Conservation (phyloP, 75 land plant genomes). For the Gnetum montanum region DNA sequence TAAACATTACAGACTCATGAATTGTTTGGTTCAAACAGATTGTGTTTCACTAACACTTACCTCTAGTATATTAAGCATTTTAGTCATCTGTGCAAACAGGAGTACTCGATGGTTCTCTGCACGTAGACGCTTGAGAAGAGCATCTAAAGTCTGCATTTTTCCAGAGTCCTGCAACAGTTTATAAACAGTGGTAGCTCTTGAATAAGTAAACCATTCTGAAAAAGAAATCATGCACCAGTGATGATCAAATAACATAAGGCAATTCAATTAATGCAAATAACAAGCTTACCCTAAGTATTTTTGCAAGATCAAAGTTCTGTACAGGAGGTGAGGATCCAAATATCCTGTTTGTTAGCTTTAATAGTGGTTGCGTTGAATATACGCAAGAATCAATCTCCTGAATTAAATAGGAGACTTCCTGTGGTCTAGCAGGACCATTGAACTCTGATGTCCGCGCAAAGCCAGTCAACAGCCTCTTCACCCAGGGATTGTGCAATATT, state of each 20-base stretch:
- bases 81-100: slow-evolving; percentile 98
- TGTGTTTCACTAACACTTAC: too few species aligned
- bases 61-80: slow-evolving; percentile 98
- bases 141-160: slow-evolving; percentile 85
- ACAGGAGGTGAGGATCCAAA: slow-evolving; percentile 95
- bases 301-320: slow-evolving; percentile 91
- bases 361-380: slow-evolving; percentile 41
- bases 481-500: slow-evolving; percentile 71
- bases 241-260: too few species aligned
- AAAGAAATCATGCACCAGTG: too few species aligned
- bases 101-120: slow-evolving; percentile 94
- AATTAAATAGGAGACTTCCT: slow-evolving; percentile 37
- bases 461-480: slow-evolving; percentile 74
- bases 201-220: too few species aligned
- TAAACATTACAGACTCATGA: not conserved
- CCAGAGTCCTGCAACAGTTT: slow-evolving; percentile 79
- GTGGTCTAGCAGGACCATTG: slow-evolving; percentile 78
- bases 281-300: slow-evolving; percentile 68
- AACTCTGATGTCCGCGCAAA: slow-evolving; percentile 87
- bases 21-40: not conserved
- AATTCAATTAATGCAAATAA: too few species aligned
- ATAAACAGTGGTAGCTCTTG: too few species aligned
- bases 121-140: slow-evolving; percentile 68
- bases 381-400: slow-evolving; percentile 60
- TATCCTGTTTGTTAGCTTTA: slow-evolving; percentile 60